Evolutionary conservation across 768 basidiomycete genomes (phyloP), one percentile per base, ranked within the genome.

Genomic region (Leccinum broughii): DNA sequence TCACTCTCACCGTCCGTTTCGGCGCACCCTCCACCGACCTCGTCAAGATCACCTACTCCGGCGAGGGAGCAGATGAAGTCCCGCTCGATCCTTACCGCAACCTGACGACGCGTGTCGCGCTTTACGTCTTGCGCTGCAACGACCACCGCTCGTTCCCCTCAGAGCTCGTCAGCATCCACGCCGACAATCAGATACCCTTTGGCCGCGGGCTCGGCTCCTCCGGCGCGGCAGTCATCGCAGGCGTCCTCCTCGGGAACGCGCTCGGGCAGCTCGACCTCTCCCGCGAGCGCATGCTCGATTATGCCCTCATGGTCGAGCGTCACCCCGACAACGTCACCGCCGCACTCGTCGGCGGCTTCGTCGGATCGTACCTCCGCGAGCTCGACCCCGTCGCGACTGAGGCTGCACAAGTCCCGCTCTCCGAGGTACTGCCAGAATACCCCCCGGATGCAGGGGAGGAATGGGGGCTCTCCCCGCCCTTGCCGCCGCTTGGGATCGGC

Each of bases 301-400:
- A 92, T 70, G 95, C 96, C 1, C 82, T 99, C 56, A 99, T 99
- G 97, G 95, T 99, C 69, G 97, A 99, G 77, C 84, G 97, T 17
- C 97, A 99, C 72, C 97, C 97, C 15, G 97, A 99, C 76, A 99
- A 99, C 73, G 95, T 99, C 70, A 97, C 97, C 1, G 97, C 97
- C 3, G 96, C 95, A 0, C 85, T 99, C 39, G 84, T 98, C 17
- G 97, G 97, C 37, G 97, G 97, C 0, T 98, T 99, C 75, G 93
- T 98, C 26, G 97, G 97, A 20, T 92, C 91, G 3, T 99, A 98
- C 79, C 83, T 98, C 55, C 85, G 90, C 61, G 96, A 97, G 74
- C 83, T 98, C 51, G 92, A 92, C 66, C 81, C 83, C 10, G 84
- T 82, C 46, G 95, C 93, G 5, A 90, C 81, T 62, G 84, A 86